Evolutionary conservation across 148 eudicot species (phyloP).

Genomic region (Cornus florida): DNA sequence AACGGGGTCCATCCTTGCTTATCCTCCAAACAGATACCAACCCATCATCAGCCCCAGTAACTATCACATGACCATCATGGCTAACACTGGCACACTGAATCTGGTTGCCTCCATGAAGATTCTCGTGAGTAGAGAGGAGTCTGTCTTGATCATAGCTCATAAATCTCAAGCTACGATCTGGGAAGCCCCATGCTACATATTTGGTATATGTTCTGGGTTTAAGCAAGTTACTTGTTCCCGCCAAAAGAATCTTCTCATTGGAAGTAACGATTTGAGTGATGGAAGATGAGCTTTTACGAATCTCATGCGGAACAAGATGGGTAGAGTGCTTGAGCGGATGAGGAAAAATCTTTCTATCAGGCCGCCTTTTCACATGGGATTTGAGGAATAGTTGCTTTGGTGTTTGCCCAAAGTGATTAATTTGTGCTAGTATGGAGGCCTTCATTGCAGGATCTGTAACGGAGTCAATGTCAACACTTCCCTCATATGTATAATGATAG

Average conservation of each 20-base stretch:
- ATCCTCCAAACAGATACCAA: slow-evolving; percentile 88
- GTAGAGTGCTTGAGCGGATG: slow-evolving; percentile 68
- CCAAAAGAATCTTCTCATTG: slow-evolving; percentile 73
- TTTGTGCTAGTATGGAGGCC: slow-evolving; percentile 96
- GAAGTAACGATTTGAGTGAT: slow-evolving; percentile 66
- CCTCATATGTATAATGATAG: slow-evolving; percentile 96
- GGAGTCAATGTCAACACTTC: slow-evolving; percentile 91
- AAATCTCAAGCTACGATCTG: slow-evolving; percentile 87
- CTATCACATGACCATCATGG: slow-evolving; percentile 83
- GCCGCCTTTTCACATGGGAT: slow-evolving; percentile 77
- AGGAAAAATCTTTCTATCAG: slow-evolving; percentile 57
- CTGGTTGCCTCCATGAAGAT: slow-evolving; percentile 85
- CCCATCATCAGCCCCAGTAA: slow-evolving; percentile 88
- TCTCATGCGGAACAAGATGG: slow-evolving; percentile 61
- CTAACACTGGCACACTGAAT: slow-evolving; percentile 83
- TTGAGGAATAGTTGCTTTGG: slow-evolving; percentile 90
- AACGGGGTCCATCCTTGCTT: slow-evolving; percentile 56
- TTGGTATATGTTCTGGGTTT: slow-evolving; percentile 82
- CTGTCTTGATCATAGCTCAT: slow-evolving; percentile 78
- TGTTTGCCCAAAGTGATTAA: slow-evolving; percentile 97
- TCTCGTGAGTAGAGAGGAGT: slow-evolving; percentile 95
- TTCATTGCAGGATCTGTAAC: slow-evolving; percentile 94
- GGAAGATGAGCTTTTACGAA: slow-evolving; percentile 66
- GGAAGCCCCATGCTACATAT: slow-evolving; percentile 94
- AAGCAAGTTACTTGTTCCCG: slow-evolving; percentile 59